phyloP scores from a whole-genome alignment of 768 basidiomycete genomes.

The Strobilomyces dryophilus region DNA sequence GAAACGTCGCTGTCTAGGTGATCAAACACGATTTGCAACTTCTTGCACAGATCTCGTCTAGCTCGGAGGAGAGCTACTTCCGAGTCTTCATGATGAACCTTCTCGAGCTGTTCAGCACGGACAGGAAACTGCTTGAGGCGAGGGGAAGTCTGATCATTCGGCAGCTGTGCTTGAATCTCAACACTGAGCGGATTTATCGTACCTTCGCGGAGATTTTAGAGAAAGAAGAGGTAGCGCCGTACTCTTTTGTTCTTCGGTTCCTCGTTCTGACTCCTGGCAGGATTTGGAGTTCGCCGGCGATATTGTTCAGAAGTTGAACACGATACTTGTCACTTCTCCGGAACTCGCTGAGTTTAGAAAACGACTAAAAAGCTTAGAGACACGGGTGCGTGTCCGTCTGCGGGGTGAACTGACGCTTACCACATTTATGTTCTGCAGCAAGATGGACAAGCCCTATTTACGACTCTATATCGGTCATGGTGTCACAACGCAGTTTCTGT shows the following conservation, averaged over 20 bases:
- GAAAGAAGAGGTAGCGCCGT: constrained; percentile 80
- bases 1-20: constrained; percentile 47
- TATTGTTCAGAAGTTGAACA: constrained; percentile 96
- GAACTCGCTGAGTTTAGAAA: constrained; percentile 95
- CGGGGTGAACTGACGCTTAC: constrained; percentile 1
- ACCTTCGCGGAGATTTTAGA: constrained; percentile 97
- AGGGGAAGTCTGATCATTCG: constrained; percentile 94
- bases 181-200: constrained; percentile 92
- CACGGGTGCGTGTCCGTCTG: constrained; percentile 56
- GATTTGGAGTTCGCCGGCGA: constrained; percentile 97
- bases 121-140: constrained; percentile 82
- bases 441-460: constrained; percentile 96
- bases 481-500: constrained; percentile 97
- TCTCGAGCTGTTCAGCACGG: constrained; percentile 92
- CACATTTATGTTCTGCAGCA: constrained; percentile 40
- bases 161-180: constrained; percentile 89
- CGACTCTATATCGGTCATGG: constrained; percentile 94
- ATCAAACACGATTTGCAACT: constrained; percentile 96
- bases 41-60: constrained; percentile 94
- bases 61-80: constrained; percentile 94
- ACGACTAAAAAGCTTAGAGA: constrained; percentile 88
- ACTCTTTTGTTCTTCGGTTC: background rate
- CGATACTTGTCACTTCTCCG: constrained; percentile 93
- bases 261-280: constrained; percentile 34
- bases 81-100: constrained; percentile 94